Evolutionary conservation across 257 asterid species (phyloP).

Genomic region (Solanum boliviense): DNA sequence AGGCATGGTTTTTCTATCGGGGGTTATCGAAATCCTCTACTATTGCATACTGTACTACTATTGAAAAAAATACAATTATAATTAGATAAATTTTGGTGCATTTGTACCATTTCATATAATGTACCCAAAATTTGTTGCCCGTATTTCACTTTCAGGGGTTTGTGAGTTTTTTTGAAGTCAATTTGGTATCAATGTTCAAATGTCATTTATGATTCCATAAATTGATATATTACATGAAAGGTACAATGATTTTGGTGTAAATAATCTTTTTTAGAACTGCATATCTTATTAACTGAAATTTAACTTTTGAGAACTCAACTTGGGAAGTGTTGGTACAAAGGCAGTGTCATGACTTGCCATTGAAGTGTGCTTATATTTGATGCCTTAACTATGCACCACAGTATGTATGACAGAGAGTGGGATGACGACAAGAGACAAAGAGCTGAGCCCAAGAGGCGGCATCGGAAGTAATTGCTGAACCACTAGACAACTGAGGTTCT

Average conservation of each 20-base stretch:
- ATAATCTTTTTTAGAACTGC: background rate
- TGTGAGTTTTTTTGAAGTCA: background rate
- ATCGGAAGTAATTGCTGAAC: slow-evolving; percentile 43
- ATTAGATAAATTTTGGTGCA: background rate
- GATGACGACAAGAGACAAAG: slow-evolving; percentile 98
- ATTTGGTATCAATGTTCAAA: background rate
- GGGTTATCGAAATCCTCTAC: background rate
- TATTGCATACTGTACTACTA: background rate
- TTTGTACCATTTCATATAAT: background rate
- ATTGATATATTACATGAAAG: background rate
- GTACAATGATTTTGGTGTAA: background rate
- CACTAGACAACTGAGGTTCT: background rate
- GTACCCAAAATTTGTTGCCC: background rate
- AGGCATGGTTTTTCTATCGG: background rate
- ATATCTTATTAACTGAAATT: background rate
- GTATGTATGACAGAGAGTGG: slow-evolving; percentile 90
- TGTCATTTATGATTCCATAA: background rate
- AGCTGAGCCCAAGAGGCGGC: slow-evolving; percentile 85
- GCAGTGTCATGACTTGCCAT: background rate
- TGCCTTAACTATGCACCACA: slow-evolving; percentile 40
- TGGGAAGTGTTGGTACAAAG: background rate
- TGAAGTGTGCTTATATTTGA: background rate
- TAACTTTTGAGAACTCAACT: background rate
- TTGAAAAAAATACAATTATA: background rate
- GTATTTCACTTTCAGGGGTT: background rate